phyloP scores from a whole-genome alignment of 495 filamentous ascomycete species.

The Hamigera avellanea region DNA sequence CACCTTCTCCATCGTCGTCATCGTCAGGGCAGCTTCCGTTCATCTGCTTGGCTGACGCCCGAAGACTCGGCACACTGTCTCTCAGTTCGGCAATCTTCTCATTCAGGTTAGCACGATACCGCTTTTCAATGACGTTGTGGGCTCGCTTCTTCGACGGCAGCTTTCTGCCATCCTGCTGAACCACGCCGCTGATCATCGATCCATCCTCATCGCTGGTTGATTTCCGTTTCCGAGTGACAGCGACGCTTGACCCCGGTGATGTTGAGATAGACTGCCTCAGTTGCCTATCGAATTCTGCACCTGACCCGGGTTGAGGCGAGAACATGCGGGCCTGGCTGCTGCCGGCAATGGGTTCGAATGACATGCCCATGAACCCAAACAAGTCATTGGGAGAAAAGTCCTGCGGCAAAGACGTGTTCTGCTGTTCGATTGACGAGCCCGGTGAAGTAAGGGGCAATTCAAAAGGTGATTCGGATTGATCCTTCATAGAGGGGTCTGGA shows the following conservation, averaged over 20 bases:
- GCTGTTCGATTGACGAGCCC: conserved; percentile 14
- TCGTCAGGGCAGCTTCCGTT: conserved; percentile 56
- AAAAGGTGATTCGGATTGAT: conserved; percentile 13
- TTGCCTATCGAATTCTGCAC: conserved; percentile 1
- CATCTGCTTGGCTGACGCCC: conserved; percentile 58
- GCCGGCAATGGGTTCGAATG: conserved; percentile 11
- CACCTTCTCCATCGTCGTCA: conserved; percentile 65
- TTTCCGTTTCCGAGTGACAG: conserved; percentile 27
- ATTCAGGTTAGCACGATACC: conserved; percentile 91
- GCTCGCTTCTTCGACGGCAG: conserved; percentile 87
- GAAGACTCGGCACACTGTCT: conserved; percentile 79
- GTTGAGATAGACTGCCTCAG: conserved; percentile 15
- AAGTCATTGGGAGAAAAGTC: conserved; percentile 26
- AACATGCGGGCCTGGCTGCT: conserved; percentile 4
- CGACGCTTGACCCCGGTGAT: conserved; percentile 23
- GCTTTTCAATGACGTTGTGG: conserved; percentile 95
- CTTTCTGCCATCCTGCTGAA: conserved; percentile 34
- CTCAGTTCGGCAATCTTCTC: conserved; percentile 89
- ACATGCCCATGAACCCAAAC: conserved; percentile 22
- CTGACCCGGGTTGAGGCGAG: conserved; percentile 1
- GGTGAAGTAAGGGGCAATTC: conserved; percentile 21
- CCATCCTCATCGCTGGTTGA: conserved; percentile 31
- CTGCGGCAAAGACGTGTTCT: conserved; percentile 9
- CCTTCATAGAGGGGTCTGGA: conserved; percentile 13
- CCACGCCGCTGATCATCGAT: conserved; percentile 19